Evolutionary conservation across 306 rosid genomes (phyloP), one percentile per base, ranked within the genome.

Genomic region (Notholithocarpus densiflorus): DNA sequence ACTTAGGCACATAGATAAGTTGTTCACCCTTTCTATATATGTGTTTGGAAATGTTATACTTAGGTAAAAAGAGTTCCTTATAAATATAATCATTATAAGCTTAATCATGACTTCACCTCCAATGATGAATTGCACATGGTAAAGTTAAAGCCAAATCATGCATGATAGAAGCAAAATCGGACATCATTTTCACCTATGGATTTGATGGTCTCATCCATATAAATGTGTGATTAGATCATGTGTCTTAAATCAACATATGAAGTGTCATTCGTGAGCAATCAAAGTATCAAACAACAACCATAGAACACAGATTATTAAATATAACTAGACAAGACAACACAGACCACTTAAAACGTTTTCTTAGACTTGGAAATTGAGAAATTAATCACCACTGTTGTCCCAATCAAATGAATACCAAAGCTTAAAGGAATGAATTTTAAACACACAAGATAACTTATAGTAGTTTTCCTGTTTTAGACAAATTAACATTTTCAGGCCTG

Each of bases 51-150:
- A 76, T 70, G 18, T 56, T 75, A 78, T 48, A 48, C 79, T 61
- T 73, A 68, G 70, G 73, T 23, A 72, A 73, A 34, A 79, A 73
- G 77, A 56, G 69, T 24, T 69, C 68, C n/a, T 54, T 40, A 40
- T 40, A 34, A 34, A 34, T 34, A 34, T 34, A 45, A 17, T 45
- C 34, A 62, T 66, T 82, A 81, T 79, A 23, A n/a, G 66, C 72
- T 72, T 68, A 40, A 40, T 72, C 43, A 65, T 55, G 81, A 80
- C 79, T 77, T 71, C 78, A 62, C 37, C 66, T 72, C 53, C 31
- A 80, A 75, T 57, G 72, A 43, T 80, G 84, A 84, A 84, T 76
- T 82, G 64, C 71, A 60, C 84, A 85, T 83, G 73, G 64, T 15
- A 54, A 61, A 62, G 55, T 68, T 66, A 56, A 72, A 59, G 57